A percentile compares a stretch with the other conserved stretches of the same genome.
These are phyloP conservation scores for Saturnispora besseyi DNA, from an alignment of 805 yeast species.

Conservation along the genomic window DNA sequence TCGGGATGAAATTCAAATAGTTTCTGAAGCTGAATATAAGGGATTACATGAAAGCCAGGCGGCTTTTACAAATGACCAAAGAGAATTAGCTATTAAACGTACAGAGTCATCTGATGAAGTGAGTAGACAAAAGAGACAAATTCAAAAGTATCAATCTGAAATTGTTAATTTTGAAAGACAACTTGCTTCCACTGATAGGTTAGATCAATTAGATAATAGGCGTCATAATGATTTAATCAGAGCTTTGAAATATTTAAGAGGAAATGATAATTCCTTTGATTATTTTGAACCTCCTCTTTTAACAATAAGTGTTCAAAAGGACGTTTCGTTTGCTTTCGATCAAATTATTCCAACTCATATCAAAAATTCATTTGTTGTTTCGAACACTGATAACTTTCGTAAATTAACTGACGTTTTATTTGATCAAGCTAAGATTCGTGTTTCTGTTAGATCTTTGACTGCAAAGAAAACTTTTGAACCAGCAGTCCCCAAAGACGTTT, in stretches of 20 bases:
- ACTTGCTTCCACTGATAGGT: conserved; percentile 41
- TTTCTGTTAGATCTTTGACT: conserved; percentile 46
- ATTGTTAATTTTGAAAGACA: conserved; percentile 14
- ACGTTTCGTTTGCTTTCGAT: conserved; percentile 34
- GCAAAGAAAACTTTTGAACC: conserved; percentile 8
- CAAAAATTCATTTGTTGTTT: conserved; percentile 35
- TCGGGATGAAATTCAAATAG: background rate
- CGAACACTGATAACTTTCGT: conserved; percentile 40
- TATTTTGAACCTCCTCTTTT: conserved; percentile 72
- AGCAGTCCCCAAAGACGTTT: conserved; percentile 12
- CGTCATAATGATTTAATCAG: conserved; percentile 22
- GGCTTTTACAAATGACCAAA: background rate
- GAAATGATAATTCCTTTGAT: conserved; percentile 19
- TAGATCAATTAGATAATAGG: conserved; percentile 35
- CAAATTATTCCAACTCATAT: conserved; percentile 1
- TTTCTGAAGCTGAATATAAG: background rate
- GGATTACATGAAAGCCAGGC: background rate
- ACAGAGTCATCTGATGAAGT: background rate
- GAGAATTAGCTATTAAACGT: background rate
- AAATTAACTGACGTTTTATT: conserved; percentile 35
- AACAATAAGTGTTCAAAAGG: conserved; percentile 42
- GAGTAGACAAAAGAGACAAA: background rate
- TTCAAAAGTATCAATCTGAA: background rate
- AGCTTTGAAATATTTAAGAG: conserved; percentile 37
- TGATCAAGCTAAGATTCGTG: conserved; percentile 27